These are phyloP conservation scores for Peterozyma xylosa DNA, from an alignment of 805 yeast species.

Conservation along the genomic window DNA sequence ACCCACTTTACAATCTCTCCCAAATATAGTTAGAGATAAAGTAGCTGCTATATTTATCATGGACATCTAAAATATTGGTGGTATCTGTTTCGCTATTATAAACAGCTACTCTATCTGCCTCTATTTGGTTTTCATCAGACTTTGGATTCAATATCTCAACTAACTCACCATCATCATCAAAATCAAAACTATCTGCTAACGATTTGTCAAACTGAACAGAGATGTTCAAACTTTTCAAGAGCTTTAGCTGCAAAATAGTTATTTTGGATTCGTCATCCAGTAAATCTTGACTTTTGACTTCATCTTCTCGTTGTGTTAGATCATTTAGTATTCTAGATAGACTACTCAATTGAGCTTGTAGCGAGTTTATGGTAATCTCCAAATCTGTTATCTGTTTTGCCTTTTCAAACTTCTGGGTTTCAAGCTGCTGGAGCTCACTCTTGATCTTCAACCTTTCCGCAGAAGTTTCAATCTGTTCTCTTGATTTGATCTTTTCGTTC, in stretches of 20 bases:
- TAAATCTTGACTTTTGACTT: conserved; percentile 23
- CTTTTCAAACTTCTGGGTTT: conserved; percentile 38
- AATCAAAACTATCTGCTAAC: not conserved
- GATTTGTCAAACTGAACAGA: conserved; percentile 17
- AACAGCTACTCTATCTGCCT: conserved; percentile 36
- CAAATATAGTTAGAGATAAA: conserved; percentile 73
- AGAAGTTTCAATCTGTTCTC: conserved; percentile 21
- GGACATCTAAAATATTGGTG: conserved; percentile 43
- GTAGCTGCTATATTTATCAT: conserved; percentile 50
- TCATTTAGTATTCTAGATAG: conserved; percentile 27
- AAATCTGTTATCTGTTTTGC: conserved; percentile 47
- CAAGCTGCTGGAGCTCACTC: conserved; percentile 25
- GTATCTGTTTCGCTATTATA: conserved; percentile 38
- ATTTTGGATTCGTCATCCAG: conserved; percentile 27
- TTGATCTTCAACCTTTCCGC: conserved; percentile 21
- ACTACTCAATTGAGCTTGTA: conserved; percentile 27
- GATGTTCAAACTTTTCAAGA: conserved; percentile 56
- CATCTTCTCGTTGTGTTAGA: conserved; percentile 20
- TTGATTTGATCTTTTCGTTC: conserved; percentile 1
- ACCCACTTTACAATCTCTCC: conserved; percentile 42
- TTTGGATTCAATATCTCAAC: conserved; percentile 19
- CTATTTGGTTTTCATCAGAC: conserved; percentile 1
- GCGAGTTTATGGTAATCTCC: conserved; percentile 34
- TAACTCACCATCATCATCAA: not conserved
- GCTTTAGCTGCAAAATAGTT: conserved; percentile 43